Base-by-base conservation (phyloP, 805 yeast species). In the Lipomyces yamadae region DNA sequence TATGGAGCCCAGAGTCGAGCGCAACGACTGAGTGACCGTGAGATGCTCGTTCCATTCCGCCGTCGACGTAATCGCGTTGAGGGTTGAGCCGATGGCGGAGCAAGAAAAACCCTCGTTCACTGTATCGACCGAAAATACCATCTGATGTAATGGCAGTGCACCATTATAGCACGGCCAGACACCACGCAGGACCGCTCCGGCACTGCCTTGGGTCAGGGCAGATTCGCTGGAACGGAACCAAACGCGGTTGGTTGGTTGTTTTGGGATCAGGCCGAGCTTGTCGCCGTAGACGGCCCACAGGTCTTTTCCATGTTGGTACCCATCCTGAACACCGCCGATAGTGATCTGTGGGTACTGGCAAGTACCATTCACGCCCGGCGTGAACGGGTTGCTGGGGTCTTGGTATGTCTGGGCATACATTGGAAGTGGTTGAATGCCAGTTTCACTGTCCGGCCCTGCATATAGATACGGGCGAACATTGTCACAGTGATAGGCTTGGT, bases 321-420 rank as follows among this genome's bases (percentile, higher is more conserved):
- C 77, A 61, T 81, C 84, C n/a, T 73, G 67, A 30, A 79, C 74
- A 42, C 84, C 84, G 42, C 75, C 82, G 24, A 70, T 72, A 15
- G 82, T 77, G 61, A 81, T 75, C 63, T 81, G 82, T 3, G 83
- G 83, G 64, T 75, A 76, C 65, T 79, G 81, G 64, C 81, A 79
- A 3, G 79, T 73, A 13, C 77, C 77, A 35, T 76, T 76, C 63
- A 70, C 72, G 30, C 76, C 74, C 60, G 10, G 62, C 56, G 63
- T 68, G 65, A 76, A 72, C 7, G 80, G 78, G 61, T 78, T 77
- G 39, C 62, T 63, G n/a, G 71, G 69, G 56, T 75, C 73, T n/a
- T 71, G 61, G 69, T 72, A 73, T 42, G 72, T 73, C 33, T 71
- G 55, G 24, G 24, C 24, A 24, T 24, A 24, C 24, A 24, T 24